phyloP scores from a whole-genome alignment of 148 eudicot genomes.

The Fagopyrum esculentum region DNA sequence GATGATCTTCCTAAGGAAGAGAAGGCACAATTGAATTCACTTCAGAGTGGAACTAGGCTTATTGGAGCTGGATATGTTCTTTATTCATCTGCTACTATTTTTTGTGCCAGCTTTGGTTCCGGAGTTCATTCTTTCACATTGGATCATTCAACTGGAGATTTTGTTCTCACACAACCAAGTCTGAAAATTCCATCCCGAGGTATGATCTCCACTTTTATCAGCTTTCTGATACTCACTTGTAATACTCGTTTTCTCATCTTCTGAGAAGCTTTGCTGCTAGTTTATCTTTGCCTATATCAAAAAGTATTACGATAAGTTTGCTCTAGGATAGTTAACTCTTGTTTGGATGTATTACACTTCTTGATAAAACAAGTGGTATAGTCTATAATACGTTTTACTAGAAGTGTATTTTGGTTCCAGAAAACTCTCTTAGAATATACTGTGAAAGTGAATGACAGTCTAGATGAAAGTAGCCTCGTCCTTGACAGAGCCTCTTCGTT shows the following conservation, averaged over 20 bases:
- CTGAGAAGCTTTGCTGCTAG: neutral
- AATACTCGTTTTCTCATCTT: too few relatives aligned
- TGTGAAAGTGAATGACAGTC: too few relatives aligned
- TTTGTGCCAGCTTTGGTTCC: slow-evolving; percentile 78
- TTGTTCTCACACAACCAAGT: slow-evolving; percentile 72
- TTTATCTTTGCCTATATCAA: neutral
- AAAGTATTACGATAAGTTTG: too few relatives aligned
- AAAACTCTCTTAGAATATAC: too few relatives aligned
- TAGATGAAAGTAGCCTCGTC: too few relatives aligned
- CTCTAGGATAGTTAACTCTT: too few relatives aligned
- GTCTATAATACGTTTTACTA: too few relatives aligned
- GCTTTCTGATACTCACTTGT: neutral
- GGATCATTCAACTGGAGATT: slow-evolving; percentile 83
- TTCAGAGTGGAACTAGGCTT: slow-evolving; percentile 77
- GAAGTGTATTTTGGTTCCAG: too few relatives aligned
- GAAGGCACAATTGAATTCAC: slow-evolving; percentile 68
- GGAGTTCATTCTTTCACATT: slow-evolving; percentile 81
- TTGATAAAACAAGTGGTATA: too few relatives aligned
- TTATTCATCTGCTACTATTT: slow-evolving; percentile 94
- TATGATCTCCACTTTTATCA: slow-evolving; percentile 4
- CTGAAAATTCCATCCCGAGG: slow-evolving; percentile 87
- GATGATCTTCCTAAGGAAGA: slow-evolving; percentile 72
- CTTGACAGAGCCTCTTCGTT: too few relatives aligned
- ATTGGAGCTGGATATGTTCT: slow-evolving; percentile 91
- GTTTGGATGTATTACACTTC: too few relatives aligned